Evolutionary conservation across 1,139 yeast genomes (phyloP).

Genomic region (Pichia sp.): DNA sequence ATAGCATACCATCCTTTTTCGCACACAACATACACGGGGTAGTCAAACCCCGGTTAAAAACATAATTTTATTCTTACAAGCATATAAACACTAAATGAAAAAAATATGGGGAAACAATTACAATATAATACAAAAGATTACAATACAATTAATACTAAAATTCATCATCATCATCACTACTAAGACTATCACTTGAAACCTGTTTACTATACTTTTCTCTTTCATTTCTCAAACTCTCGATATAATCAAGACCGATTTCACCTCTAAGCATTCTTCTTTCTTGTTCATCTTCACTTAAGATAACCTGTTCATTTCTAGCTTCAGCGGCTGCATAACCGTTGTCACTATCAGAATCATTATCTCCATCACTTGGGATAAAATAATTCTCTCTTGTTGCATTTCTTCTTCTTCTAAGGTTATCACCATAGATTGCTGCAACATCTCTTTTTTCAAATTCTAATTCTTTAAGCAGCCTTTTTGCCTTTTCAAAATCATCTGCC

Average conservation of each 20-base stretch:
- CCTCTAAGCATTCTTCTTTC: conserved; percentile 15
- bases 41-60: background rate
- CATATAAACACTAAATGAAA: background rate
- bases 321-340: conserved; percentile 16
- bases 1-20: background rate
- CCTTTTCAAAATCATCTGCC: conserved; percentile 3
- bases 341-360: conserved; percentile 1
- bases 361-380: conserved; percentile 10
- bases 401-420: conserved; percentile 7
- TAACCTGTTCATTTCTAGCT: conserved; percentile 15
- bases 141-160: background rate
- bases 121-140: background rate
- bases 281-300: conserved; percentile 19
- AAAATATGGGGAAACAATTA: background rate
- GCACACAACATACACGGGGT: background rate
- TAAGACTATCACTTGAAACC: conserved; percentile 6
- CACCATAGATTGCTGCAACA: conserved; percentile 6
- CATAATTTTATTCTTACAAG: background rate
- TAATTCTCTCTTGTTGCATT: conserved; percentile 17
- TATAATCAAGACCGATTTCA: conserved; percentile 12
- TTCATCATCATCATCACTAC: conserved; percentile 9
- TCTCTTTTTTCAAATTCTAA: conserved; percentile 15
- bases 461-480: conserved; percentile 8
- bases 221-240: conserved; percentile 6
- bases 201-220: conserved; percentile 1